Percentiles rank a stretch among this genome's conserved stretches.
These are phyloP conservation scores for Ceratobasidium sp. DNA, from an alignment of 1,284 basidiomycete genomes.

Conservation along the genomic window DNA sequence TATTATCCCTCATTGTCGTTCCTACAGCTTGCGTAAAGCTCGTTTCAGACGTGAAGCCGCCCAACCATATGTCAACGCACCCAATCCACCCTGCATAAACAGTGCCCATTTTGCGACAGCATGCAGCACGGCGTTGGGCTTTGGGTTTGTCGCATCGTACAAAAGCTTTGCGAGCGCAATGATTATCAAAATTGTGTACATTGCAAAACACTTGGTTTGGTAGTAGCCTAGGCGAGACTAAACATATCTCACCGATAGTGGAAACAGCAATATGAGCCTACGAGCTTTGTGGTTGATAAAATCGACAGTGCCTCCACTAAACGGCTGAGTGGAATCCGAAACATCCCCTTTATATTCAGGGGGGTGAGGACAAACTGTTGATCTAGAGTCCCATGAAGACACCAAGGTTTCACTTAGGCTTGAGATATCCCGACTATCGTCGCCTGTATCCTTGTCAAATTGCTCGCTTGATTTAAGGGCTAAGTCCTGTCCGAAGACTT, in stretches of 20 bases:
- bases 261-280: constrained; percentile 27
- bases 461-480: no score
- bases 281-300: constrained; percentile 32
- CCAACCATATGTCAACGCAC: constrained; percentile 31
- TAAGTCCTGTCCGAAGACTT: background rate
- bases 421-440: no score
- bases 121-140: background rate
- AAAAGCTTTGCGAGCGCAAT: constrained; percentile 17
- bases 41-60: constrained; percentile 28
- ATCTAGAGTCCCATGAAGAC: no score
- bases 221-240: background rate
- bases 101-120: constrained; percentile 17
- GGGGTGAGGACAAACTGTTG: no score
- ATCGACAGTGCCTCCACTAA: constrained; percentile 7
- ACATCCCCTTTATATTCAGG: no score
- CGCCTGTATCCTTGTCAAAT: no score
- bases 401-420: no score
- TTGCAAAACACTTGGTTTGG: no score
- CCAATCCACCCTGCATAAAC: constrained; percentile 17
- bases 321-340: background rate
- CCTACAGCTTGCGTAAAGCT: constrained; percentile 14
- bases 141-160: constrained; percentile 3
- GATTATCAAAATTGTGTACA: constrained; percentile 15
- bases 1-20: constrained; percentile 10
- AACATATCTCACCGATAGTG: constrained; percentile 22